Base-by-base conservation (phyloP, 1,284 basidiomycete genomes). In the Pterulicium gracile region DNA sequence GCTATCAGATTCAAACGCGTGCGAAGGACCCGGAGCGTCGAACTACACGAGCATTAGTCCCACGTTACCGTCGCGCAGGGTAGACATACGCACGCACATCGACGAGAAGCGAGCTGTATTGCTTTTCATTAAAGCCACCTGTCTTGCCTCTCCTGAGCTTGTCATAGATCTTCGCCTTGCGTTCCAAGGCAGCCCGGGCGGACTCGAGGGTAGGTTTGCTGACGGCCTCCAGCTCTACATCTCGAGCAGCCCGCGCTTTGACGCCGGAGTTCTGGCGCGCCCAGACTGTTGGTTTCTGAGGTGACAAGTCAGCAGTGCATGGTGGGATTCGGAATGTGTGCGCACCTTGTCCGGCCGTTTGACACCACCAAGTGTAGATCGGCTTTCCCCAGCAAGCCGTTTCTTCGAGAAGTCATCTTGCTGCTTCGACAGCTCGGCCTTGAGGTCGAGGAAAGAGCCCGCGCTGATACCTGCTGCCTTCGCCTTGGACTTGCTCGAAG, bases 111-210 rank as follows among this genome's bases (percentile, higher is more conserved):
- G 75, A 69, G 40, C 80, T 80, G 49, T 80, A 80, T 57, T 95
- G 86, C 50, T 77, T 79, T 45, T 93, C 86, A 21, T 61, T 80
- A 56, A 95, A 56, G 0, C 88, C 89, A 0, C 80, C 89, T 4
- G 77, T 79, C 62, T 89, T 86, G 4, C 94, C 94, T 51, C 79
- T 80, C 54, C 71, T 65, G 24, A 95, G 61, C 56, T 88, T 81
- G 3, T 90, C 83, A 56, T 96, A 96, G 48, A 85, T 78, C 58
- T 75, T 74, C 3, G 89, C 81, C 61, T 96, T 96, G 42, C 80
- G 72, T 60, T 88, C 81, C 44, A 96, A 62, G 3, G 72, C 73
- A 1, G 77, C 75, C 4, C 77, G 76, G 5, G 81, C 79, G 1
- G 73, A 73, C 35, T 88, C 85, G 4, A 84, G 59, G 0, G 81